Base-by-base conservation (phyloP, 2,329 filamentous ascomycete species). In the Pyrenochaeta sp. region DNA sequence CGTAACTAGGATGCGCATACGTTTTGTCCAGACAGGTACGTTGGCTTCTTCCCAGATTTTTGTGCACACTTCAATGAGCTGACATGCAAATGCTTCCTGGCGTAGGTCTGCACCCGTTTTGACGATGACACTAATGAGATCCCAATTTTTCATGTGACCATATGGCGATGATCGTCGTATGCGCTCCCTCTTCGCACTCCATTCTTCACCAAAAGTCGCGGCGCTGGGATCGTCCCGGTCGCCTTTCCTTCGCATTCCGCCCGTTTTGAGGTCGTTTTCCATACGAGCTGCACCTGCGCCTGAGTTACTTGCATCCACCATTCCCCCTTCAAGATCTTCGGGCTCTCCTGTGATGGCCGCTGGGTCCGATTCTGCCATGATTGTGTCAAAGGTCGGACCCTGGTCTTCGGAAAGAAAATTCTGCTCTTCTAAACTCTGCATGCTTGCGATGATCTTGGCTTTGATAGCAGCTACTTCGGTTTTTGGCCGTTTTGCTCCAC, bases 101-200 rank as follows among this genome's bases (percentile, higher is more conserved):
- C 91, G 85, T 60, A 95, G 80, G 77, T 95, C 91, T 2, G 90
- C 90, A 2, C 91, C 91, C 10, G 91, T 95, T 81, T 95, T 95
- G 68, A 95, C 90, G 72, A 95, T 95, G 58, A 95, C 91, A 72
- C 90, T 93, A 61, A 95, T 84, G 25, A 95, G 83, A 71, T 95
- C 91, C 91, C 91, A 95, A 72, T 93, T 94, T 79, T 91, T 91
- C 88, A 93, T 92, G 87, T 90, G 92, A 9, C 91, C 91, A 72
- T 93, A 95, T 0, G 91, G 91, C 0, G 91, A 94, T 1, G 91
- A 91, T 68, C 91, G 90, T 60, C 91, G 86, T 73, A 95, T 92
- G 22, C 91, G 90, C 77, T 94, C 91, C 70, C 90, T 91, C 78
- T 95, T 95, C 54, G 88, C 85, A 67, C 90, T 87, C 91, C 91